Percentiles rank a stretch among this genome's conserved stretches.
These are phyloP conservation scores for Neurospora tetraspora DNA, from an alignment of 495 filamentous ascomycete genomes.

Conservation along the genomic window DNA sequence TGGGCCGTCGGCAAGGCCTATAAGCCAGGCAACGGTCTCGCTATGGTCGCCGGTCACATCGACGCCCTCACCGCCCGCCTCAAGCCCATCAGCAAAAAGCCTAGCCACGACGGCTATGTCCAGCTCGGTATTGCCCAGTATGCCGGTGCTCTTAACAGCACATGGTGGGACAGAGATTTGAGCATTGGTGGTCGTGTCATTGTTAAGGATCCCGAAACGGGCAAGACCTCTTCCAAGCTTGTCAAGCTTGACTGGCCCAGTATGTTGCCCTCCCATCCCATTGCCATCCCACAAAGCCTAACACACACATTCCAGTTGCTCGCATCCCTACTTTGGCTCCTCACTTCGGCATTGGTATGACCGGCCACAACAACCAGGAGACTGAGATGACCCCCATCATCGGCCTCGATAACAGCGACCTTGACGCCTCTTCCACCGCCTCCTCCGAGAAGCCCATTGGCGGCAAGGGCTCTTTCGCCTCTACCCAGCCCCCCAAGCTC, in stretches of 20 bases:
- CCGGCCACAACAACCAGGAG: slow-evolving; percentile 75
- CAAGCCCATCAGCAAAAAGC: slow-evolving; percentile 81
- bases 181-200: slow-evolving; percentile 82
- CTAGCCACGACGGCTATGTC: slow-evolving; percentile 70
- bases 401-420: slow-evolving; percentile 68
- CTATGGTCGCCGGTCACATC: slow-evolving; percentile 76
- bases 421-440: slow-evolving; percentile 18
- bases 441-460: slow-evolving; percentile 30
- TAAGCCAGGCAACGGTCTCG: slow-evolving; percentile 73
- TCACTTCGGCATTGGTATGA: slow-evolving; percentile 77
- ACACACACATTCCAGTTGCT: slow-evolving; percentile 48
- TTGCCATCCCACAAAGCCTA: too few relatives aligned
- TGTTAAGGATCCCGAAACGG: slow-evolving; percentile 57
- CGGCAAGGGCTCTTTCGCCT: slow-evolving; percentile 51
- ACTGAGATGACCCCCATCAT: slow-evolving; percentile 93
- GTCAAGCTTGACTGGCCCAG: slow-evolving; percentile 87
- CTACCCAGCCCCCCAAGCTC: slow-evolving; percentile 73
- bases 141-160: slow-evolving; percentile 71
- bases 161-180: slow-evolving; percentile 94
- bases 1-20: slow-evolving; percentile 78
- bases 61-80: slow-evolving; percentile 82
- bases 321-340: slow-evolving; percentile 86
- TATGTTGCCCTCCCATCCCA: slow-evolving; percentile 19
- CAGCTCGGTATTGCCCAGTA: slow-evolving; percentile 91
- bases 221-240: slow-evolving; percentile 73